Percentiles rank a stretch among this genome's conserved stretches.
phyloP scores from a whole-genome alignment of 495 filamentous ascomycete species.

The Achaetomiella virescens region DNA sequence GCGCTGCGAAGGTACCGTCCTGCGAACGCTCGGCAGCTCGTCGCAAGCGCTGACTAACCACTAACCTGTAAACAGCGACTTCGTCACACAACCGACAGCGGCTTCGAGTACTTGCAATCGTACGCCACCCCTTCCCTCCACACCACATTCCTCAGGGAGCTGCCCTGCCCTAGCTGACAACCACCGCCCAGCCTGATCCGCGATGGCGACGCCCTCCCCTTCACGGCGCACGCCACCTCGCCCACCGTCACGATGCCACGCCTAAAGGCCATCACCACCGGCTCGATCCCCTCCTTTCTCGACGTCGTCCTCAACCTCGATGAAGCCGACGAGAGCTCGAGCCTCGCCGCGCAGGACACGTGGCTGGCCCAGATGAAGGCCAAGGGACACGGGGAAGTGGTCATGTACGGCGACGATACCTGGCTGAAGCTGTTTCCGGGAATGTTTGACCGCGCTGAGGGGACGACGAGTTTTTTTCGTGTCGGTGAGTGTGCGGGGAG shows the following conservation, averaged over 20 bases:
- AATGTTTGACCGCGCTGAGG: conserved; percentile 78
- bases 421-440: conserved; percentile 95
- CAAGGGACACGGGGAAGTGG: conserved; percentile 59
- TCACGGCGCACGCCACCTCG: conserved; percentile 91
- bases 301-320: conserved; percentile 97
- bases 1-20: conserved; percentile 76
- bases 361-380: conserved; percentile 91
- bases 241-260: conserved; percentile 98
- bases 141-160: too few species aligned
- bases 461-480: conserved; percentile 98
- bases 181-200: conserved; percentile 64
- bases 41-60: not conserved
- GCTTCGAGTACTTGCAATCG: conserved; percentile 89
- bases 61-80: conserved; percentile 60
- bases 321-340: conserved; percentile 85
- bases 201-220: conserved; percentile 76
- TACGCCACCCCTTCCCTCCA: conserved; percentile 32
- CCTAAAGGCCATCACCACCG: conserved; percentile 94
- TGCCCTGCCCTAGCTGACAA: not conserved
- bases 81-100: conserved; percentile 74
- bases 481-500: conserved; percentile 58
- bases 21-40: not conserved
- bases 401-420: conserved; percentile 98
- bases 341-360: conserved; percentile 79
- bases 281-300: conserved; percentile 91